phyloP scores from a whole-genome alignment of 306 rosid genomes.

The Hippophae gyantsensis region DNA sequence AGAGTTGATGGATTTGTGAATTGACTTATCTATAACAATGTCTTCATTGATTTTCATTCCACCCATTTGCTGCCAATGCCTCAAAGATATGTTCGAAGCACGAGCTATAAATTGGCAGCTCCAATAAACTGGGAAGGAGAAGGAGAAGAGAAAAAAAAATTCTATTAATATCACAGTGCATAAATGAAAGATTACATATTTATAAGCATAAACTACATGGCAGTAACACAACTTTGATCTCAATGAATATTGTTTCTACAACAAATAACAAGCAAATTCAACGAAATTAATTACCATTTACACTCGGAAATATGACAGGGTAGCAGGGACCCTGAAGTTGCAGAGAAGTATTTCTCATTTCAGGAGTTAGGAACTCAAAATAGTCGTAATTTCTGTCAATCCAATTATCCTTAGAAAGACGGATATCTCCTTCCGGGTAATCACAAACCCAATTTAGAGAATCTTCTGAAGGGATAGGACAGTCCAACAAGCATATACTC shows the following conservation, averaged over 20 bases:
- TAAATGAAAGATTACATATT: background rate
- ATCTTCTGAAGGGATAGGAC: constrained; percentile 81
- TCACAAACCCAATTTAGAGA: constrained; percentile 84
- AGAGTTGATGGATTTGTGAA: constrained; percentile 79
- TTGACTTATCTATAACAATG: constrained; percentile 70
- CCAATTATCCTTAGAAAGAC: constrained; percentile 60
- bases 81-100: constrained; percentile 66
- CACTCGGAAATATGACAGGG: constrained; percentile 94
- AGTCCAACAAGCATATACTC: constrained; percentile 70
- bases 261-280: background rate
- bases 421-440: constrained; percentile 89
- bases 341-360: constrained; percentile 86
- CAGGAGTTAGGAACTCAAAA: constrained; percentile 82
- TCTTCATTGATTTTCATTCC: constrained; percentile 77
- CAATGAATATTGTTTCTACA: background rate
- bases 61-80: constrained; percentile 93
- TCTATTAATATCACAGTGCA: background rate
- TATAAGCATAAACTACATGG: constrained; percentile 6
- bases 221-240: background rate
- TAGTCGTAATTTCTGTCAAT: constrained; percentile 64
- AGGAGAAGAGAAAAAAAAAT: constrained; percentile 5
- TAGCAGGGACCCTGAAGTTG: constrained; percentile 98
- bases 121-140: constrained; percentile 67
- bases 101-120: constrained; percentile 91
- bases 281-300: constrained; percentile 53